These are phyloP conservation scores for Suillus americanus DNA, from an alignment of 768 basidiomycete genomes.

Conservation along the genomic window DNA sequence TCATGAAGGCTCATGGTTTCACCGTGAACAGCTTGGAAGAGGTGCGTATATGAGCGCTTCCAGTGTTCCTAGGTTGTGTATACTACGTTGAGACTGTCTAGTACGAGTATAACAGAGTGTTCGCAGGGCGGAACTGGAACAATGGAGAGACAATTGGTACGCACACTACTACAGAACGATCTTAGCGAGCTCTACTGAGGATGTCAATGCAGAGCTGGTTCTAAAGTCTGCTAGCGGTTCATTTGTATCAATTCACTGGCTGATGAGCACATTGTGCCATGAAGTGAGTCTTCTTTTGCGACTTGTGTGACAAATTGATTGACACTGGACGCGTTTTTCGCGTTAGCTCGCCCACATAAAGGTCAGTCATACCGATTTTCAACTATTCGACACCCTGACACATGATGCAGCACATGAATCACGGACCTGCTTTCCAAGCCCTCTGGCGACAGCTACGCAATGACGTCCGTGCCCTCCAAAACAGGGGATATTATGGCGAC, in stretches of 20 bases:
- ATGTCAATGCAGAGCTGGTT: conserved; percentile 61
- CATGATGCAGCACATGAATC: conserved; percentile 68
- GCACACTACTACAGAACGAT: conserved; percentile 5
- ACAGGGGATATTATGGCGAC: conserved; percentile 79
- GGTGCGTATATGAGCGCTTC: conserved; percentile 38
- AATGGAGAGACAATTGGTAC: conserved; percentile 76
- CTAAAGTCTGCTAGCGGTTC: conserved; percentile 59
- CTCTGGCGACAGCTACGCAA: conserved; percentile 65
- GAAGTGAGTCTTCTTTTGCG: conserved; percentile 50
- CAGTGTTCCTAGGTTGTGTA: background rate
- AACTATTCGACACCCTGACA: background rate
- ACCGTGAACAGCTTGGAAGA: conserved; percentile 79
- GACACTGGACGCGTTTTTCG: conserved; percentile 8
- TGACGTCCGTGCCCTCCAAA: conserved; percentile 71
- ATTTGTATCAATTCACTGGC: conserved; percentile 61
- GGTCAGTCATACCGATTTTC: conserved; percentile 36
- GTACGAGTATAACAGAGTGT: conserved; percentile 80
- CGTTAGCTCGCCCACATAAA: conserved; percentile 79
- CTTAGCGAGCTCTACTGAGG: background rate
- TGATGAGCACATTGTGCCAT: conserved; percentile 80
- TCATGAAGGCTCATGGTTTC: conserved; percentile 82
- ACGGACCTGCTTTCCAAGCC: conserved; percentile 72
- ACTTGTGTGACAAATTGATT: conserved; percentile 1
- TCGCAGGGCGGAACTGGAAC: conserved; percentile 86
- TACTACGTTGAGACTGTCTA: conserved; percentile 25